These are phyloP conservation scores for Chlamydomonas applanata DNA, from an alignment of 139 green algal species.

Conservation along the genomic window DNA sequence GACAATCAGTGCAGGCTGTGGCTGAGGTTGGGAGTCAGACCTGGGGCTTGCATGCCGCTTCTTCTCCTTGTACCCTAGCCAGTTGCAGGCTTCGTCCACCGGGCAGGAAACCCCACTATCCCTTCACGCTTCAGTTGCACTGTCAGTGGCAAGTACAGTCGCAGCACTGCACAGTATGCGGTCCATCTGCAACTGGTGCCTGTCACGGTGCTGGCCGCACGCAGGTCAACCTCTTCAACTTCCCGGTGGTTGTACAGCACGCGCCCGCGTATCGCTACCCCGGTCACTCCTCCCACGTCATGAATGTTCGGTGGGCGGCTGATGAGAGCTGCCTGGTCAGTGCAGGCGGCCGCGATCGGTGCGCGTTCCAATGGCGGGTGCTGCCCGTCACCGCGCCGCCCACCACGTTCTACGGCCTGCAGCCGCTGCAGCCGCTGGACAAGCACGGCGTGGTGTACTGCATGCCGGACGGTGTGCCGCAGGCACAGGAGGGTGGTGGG, in stretches of 20 bases:
- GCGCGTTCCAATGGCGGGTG: conserved; percentile 39
- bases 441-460: conserved; percentile 8
- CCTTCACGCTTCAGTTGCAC: too few relatives aligned
- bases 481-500: too few relatives aligned
- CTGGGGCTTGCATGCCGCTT: too few relatives aligned
- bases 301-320: conserved; percentile 30
- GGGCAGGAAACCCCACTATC: too few relatives aligned
- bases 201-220: not conserved
- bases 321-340: conserved; percentile 34
- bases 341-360: conserved; percentile 35
- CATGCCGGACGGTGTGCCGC: not conserved
- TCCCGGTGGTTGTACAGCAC: conserved; percentile 30
- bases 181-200: not conserved
- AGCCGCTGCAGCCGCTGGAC: not conserved
- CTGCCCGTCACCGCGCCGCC: not conserved
- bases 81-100: too few relatives aligned
- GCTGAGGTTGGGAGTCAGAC: too few relatives aligned
- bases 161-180: not conserved
- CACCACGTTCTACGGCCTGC: not conserved
- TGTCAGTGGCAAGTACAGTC: too few relatives aligned
- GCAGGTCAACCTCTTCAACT: conserved; percentile 40
- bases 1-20: too few relatives aligned
- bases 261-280: conserved; percentile 31
- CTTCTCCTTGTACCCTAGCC: too few relatives aligned
- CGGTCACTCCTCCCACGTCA: conserved; percentile 36